Evolutionary conservation across 2,329 filamentous ascomycete genomes (phyloP).

Genomic region (Stromatinia cepivora): DNA sequence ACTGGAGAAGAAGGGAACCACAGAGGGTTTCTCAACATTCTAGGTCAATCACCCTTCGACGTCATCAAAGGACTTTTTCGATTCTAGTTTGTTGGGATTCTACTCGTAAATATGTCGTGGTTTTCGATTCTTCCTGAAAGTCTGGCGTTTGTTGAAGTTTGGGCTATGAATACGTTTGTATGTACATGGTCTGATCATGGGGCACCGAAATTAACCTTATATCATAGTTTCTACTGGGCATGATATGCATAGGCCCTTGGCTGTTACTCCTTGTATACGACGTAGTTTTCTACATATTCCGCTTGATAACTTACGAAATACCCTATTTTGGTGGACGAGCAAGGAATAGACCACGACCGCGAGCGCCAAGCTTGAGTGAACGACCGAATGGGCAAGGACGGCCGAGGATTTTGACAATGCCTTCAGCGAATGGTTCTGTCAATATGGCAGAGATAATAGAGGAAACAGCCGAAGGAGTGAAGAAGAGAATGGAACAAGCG

Average conservation of each 20-base stretch:
- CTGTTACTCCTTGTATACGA: constrained; percentile 63
- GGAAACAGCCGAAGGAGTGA: constrained; percentile 25
- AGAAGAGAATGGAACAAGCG: constrained; percentile 29
- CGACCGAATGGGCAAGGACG: constrained; percentile 51
- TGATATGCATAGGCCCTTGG: constrained; percentile 64
- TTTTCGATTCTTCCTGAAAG: constrained; percentile 64
- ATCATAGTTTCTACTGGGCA: constrained; percentile 57
- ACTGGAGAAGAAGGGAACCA: neutral
- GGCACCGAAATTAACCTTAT: constrained; percentile 27
- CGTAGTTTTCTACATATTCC: constrained; percentile 60
- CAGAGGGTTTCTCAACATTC: neutral
- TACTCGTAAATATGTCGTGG: constrained; percentile 54
- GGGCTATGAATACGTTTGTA: constrained; percentile 58
- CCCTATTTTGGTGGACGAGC: constrained; percentile 62
- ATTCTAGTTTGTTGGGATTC: neutral
- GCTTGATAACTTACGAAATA: constrained; percentile 57
- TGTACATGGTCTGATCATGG: constrained; percentile 13
- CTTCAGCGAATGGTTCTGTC: constrained; percentile 6
- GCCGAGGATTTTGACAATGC: constrained; percentile 35
- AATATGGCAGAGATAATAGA: constrained; percentile 24
- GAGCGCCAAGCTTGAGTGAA: constrained; percentile 61
- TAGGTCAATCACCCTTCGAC: neutral
- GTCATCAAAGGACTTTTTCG: too few relatives aligned
- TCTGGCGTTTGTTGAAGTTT: constrained; percentile 59
- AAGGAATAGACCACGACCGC: constrained; percentile 57